Percentiles rank a stretch among this genome's conserved stretches.
These are phyloP conservation scores for Dactylellina sp. DNA, from an alignment of 2,329 filamentous ascomycete species.

Conservation along the genomic window DNA sequence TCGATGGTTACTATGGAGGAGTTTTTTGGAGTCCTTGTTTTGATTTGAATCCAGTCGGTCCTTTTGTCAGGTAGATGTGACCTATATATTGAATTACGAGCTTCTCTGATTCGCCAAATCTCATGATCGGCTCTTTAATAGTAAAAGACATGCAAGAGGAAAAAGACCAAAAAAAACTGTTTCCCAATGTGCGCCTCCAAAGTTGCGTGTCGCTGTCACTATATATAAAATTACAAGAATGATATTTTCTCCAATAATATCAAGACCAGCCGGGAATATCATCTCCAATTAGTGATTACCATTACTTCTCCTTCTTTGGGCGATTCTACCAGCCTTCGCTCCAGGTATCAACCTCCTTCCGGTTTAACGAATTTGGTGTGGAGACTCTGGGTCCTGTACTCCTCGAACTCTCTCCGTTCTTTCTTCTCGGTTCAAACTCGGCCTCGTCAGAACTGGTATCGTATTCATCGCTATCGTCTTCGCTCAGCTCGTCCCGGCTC, in stretches of 20 bases:
- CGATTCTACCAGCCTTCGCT: conserved; percentile 51
- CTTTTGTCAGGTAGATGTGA: neutral
- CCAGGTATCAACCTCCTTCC: conserved; percentile 53
- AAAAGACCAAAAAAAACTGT: conserved; percentile 9
- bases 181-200: conserved; percentile 34
- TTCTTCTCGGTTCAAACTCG: conserved; percentile 11
- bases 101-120: conserved; percentile 4
- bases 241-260: neutral
- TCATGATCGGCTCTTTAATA: no score
- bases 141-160: conserved; percentile 5
- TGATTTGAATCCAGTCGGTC: conserved; percentile 6
- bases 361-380: conserved; percentile 31
- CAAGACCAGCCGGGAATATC: neutral
- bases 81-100: neutral
- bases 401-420: conserved; percentile 47
- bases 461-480: conserved; percentile 38
- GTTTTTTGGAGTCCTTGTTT: conserved; percentile 18
- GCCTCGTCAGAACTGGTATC: conserved; percentile 41
- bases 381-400: conserved; percentile 28
- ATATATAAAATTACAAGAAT: conserved; percentile 37
- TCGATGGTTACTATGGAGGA: conserved; percentile 15
- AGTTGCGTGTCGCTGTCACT: conserved; percentile 9
- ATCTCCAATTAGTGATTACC: conserved; percentile 22
- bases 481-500: conserved; percentile 45
- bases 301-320: conserved; percentile 5